These are phyloP conservation scores for Malassezia slooffiae DNA, from an alignment of 1,284 basidiomycete genomes.

Conservation along the genomic window DNA sequence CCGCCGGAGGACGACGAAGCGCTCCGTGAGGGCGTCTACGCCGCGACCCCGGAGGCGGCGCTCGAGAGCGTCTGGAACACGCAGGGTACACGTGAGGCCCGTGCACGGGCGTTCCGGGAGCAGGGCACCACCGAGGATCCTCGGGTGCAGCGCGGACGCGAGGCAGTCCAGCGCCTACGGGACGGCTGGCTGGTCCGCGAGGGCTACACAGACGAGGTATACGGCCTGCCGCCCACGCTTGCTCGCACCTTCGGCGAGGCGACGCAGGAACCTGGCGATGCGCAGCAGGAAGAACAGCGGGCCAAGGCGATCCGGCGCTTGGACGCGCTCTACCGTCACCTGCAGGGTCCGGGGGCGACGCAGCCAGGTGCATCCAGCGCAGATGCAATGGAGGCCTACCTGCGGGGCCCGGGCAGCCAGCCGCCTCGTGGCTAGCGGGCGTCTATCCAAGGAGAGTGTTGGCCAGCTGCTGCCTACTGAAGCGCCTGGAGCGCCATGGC, in stretches of 20 bases:
- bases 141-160: too few species aligned
- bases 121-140: neutral
- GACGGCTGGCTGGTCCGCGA: slow-evolving; percentile 15
- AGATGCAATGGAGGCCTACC: slow-evolving; percentile 9
- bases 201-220: slow-evolving; percentile 12
- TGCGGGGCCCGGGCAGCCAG: too few species aligned
- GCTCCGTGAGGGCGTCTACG: slow-evolving; percentile 14
- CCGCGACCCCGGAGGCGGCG: slow-evolving; percentile 6
- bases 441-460: too few species aligned
- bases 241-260: slow-evolving; percentile 14
- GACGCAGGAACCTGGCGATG: neutral
- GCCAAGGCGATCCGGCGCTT: slow-evolving; percentile 13
- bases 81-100: slow-evolving; percentile 4
- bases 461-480: slow-evolving; percentile 14
- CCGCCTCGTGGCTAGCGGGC: too few species aligned
- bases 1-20: slow-evolving; percentile 10
- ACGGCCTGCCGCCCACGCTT: slow-evolving; percentile 10
- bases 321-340: slow-evolving; percentile 12
- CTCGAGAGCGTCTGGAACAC: slow-evolving; percentile 12
- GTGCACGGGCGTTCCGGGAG: slow-evolving; percentile 4
- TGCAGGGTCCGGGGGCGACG: neutral
- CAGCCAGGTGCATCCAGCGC: neutral
- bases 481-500: slow-evolving; percentile 63
- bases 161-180: slow-evolving; percentile 6
- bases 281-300: slow-evolving; percentile 9